Conservation (phyloP, 2,329 filamentous ascomycete species). For the Verticillium isaacii region DNA sequence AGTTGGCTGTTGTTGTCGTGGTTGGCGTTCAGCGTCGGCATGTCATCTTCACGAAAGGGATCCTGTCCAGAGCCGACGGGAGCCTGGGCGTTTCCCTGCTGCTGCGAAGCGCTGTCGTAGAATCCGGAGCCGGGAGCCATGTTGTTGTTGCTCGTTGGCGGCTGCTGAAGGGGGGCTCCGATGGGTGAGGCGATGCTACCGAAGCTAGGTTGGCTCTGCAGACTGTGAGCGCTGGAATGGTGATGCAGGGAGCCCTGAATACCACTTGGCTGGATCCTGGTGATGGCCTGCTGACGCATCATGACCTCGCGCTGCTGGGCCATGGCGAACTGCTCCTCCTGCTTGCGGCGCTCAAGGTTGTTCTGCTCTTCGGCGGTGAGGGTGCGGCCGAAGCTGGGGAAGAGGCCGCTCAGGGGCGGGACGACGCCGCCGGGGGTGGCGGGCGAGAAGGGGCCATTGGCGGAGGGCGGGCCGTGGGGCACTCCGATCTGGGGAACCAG, state of each 20-base stretch:
- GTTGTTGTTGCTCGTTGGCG: slow-evolving; percentile 51
- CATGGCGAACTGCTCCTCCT: slow-evolving; percentile 96
- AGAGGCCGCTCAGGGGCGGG: slow-evolving; percentile 87
- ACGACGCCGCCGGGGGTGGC: slow-evolving; percentile 59
- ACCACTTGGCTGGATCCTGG: slow-evolving; percentile 57
- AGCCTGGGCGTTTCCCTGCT: slow-evolving; percentile 31
- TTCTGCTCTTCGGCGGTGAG: slow-evolving; percentile 97
- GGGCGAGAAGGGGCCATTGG: slow-evolving; percentile 43
- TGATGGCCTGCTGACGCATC: slow-evolving; percentile 75
- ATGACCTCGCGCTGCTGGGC: slow-evolving; percentile 92
- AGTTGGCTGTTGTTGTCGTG: slow-evolving; percentile 35
- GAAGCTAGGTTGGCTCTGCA: slow-evolving; percentile 96
- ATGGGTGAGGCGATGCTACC: slow-evolving; percentile 89
- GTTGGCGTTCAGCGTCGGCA: slow-evolving; percentile 56
- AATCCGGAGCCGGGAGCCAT: slow-evolving; percentile 62
- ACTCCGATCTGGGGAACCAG: slow-evolving; percentile 96
- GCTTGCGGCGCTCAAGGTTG: slow-evolving; percentile 90
- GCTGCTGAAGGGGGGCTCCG: slow-evolving; percentile 45
- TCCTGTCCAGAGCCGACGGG: slow-evolving; percentile 32
- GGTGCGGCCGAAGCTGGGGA: slow-evolving; percentile 94
- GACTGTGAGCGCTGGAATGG: slow-evolving; percentile 89
- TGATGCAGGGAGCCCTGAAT: slow-evolving; percentile 61
- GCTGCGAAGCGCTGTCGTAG: slow-evolving; percentile 51
- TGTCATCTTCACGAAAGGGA: slow-evolving; percentile 65
- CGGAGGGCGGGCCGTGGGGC: slow-evolving; percentile 69